phyloP scores from a whole-genome alignment of 108 stramenopile species.

The Thalassiosira profunda region DNA sequence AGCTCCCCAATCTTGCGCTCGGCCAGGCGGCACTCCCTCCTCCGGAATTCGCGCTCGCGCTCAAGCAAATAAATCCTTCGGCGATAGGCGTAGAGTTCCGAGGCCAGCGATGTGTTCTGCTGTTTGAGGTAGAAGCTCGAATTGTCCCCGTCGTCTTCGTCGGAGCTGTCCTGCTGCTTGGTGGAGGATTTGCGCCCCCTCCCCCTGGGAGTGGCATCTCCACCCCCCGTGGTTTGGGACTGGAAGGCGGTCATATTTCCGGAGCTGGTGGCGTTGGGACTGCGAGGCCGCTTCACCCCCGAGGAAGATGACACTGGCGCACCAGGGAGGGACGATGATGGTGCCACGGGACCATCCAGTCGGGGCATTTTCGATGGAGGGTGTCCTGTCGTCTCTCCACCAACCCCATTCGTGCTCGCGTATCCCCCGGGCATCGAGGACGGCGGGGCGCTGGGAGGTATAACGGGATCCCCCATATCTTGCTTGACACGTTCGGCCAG shows the following conservation, averaged over 20 bases:
- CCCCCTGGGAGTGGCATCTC: conserved; percentile 31
- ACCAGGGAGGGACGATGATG: not conserved
- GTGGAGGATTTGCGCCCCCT: conserved; percentile 11
- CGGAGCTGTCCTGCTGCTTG: conserved; percentile 35
- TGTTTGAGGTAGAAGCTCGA: conserved; percentile 72
- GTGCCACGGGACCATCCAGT: conserved; percentile 6
- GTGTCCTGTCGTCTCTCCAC: not conserved
- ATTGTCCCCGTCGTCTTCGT: conserved; percentile 57
- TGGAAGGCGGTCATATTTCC: conserved; percentile 26
- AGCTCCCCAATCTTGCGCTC: conserved; percentile 29
- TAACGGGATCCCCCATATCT: conserved; percentile 29
- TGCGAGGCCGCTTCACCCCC: conserved; percentile 38
- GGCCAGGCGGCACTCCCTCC: conserved; percentile 64
- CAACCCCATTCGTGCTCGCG: not conserved
- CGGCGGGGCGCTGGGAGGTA: conserved; percentile 3
- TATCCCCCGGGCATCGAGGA: conserved; percentile 1
- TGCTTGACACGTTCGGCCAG: conserved; percentile 88
- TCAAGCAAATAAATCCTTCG: conserved; percentile 57
- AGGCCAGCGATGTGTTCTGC: conserved; percentile 79
- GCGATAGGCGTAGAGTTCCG: conserved; percentile 69
- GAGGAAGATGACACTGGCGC: conserved; percentile 16
- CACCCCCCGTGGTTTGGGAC: not conserved
- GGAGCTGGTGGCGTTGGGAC: conserved; percentile 13
- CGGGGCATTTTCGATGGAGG: conserved; percentile 8
- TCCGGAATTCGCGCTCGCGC: conserved; percentile 70